phyloP scores from a whole-genome alignment of 2,329 filamentous ascomycete species.

The Acephala macrosclerotiorum region DNA sequence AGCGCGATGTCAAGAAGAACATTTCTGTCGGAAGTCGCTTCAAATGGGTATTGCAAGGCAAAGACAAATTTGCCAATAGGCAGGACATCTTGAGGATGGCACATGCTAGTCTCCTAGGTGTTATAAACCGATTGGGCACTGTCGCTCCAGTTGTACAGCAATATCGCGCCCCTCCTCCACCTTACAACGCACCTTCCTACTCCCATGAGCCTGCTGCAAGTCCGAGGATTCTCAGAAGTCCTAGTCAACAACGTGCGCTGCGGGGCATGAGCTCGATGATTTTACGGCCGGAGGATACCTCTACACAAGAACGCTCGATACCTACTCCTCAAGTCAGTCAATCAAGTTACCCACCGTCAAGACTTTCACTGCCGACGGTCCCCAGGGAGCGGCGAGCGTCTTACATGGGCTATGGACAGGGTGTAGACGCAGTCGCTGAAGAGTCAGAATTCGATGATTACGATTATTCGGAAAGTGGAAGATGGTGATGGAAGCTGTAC shows the following conservation, averaged over 20 bases:
- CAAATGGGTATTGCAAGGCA: constrained; percentile 9
- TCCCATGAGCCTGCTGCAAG: background rate
- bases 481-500: background rate
- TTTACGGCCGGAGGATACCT: background rate
- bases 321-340: background rate
- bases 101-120: constrained; percentile 8
- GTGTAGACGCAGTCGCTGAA: background rate
- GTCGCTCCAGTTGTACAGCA: background rate
- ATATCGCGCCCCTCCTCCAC: background rate
- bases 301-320: background rate
- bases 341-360: background rate
- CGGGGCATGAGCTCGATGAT: constrained; percentile 2
- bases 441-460: constrained; percentile 1
- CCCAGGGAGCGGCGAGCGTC: background rate
- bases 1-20: constrained; percentile 8
- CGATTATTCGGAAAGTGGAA: background rate
- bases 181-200: background rate
- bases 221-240: background rate
- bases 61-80: constrained; percentile 8
- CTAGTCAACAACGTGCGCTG: background rate
- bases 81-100: constrained; percentile 4
- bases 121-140: background rate
- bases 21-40: constrained; percentile 3
- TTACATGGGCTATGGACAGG: background rate
- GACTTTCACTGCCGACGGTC: background rate